Conservation (phyloP, 2,329 filamentous ascomycete genomes). For the Parascedosporium putredinis region DNA sequence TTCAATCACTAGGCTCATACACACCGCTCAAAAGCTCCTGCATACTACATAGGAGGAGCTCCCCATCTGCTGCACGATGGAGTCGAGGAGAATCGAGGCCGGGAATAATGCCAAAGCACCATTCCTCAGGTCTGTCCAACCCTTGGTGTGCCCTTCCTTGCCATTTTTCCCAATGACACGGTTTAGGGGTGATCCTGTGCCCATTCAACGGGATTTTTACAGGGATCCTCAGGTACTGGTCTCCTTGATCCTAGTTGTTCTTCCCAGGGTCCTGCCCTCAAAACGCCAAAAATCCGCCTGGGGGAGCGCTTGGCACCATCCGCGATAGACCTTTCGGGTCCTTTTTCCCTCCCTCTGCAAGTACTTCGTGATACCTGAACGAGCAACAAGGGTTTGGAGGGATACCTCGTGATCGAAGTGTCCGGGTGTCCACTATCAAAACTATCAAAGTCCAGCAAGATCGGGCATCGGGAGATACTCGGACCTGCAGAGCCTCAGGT, state of each 20-base stretch:
- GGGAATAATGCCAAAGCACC: not conserved
- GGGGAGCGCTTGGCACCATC: not conserved
- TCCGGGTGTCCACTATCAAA: too few species aligned
- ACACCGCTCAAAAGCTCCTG: not conserved
- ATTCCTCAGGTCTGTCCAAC: not conserved
- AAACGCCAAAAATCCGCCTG: not conserved
- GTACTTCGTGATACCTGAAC: too few species aligned
- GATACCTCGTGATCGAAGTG: too few species aligned
- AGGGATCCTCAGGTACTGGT: not conserved
- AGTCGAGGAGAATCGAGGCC: too few species aligned
- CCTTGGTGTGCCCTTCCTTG: not conserved
- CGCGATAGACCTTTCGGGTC: not conserved
- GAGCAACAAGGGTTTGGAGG: too few species aligned
- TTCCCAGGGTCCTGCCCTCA: not conserved
- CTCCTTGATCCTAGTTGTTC: not conserved
- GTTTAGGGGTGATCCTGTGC: slow-evolving; percentile 1
- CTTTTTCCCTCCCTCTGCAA: too few species aligned
- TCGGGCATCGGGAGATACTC: too few species aligned
- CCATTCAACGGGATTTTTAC: not conserved
- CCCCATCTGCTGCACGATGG: not conserved
- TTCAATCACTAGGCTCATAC: not conserved
- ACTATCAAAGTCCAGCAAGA: too few species aligned
- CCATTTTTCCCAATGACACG: not conserved
- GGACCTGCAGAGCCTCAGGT: too few species aligned
- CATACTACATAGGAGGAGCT: slow-evolving; percentile 1